Evolutionary conservation across 805 yeast genomes (phyloP).

Genomic region (Ogataea neopini): DNA sequence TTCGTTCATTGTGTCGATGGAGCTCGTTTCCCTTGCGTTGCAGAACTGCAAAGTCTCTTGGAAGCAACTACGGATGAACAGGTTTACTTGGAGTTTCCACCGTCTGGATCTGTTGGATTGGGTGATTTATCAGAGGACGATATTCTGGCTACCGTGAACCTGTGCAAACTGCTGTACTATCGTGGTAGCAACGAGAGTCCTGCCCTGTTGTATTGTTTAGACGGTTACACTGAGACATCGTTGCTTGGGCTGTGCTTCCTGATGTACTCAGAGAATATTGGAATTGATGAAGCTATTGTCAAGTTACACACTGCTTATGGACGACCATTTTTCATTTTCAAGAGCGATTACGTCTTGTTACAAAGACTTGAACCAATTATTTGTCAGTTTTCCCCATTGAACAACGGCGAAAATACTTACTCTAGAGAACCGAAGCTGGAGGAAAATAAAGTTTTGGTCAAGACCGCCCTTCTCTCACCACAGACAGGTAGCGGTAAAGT

Average conservation of each 20-base stretch:
- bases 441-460: constrained; percentile 21
- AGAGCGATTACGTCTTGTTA: constrained; percentile 68
- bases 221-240: constrained; percentile 91
- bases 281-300: constrained; percentile 64
- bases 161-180: constrained; percentile 65
- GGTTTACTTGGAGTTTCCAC: constrained; percentile 63
- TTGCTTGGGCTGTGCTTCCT: constrained; percentile 69
- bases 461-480: constrained; percentile 27
- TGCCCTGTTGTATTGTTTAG: constrained; percentile 72
- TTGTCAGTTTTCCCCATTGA: constrained; percentile 57
- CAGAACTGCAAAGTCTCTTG: constrained; percentile 22
- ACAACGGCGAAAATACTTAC: not conserved
- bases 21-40: constrained; percentile 51
- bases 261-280: constrained; percentile 64
- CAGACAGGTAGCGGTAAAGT: constrained; percentile 8
- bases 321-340: constrained; percentile 83
- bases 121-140: constrained; percentile 68
- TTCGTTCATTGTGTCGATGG: constrained; percentile 62
- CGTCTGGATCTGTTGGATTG: constrained; percentile 79
- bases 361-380: constrained; percentile 64
- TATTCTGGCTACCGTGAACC: constrained; percentile 61
- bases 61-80: constrained; percentile 11
- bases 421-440: constrained; percentile 18
- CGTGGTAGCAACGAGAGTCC: constrained; percentile 39
- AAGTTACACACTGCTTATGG: constrained; percentile 62